Percentiles rank a stretch among this genome's conserved stretches.
Evolutionary conservation across 345 rosid species (phyloP).

Genomic region (Euphorbia lathyris): DNA sequence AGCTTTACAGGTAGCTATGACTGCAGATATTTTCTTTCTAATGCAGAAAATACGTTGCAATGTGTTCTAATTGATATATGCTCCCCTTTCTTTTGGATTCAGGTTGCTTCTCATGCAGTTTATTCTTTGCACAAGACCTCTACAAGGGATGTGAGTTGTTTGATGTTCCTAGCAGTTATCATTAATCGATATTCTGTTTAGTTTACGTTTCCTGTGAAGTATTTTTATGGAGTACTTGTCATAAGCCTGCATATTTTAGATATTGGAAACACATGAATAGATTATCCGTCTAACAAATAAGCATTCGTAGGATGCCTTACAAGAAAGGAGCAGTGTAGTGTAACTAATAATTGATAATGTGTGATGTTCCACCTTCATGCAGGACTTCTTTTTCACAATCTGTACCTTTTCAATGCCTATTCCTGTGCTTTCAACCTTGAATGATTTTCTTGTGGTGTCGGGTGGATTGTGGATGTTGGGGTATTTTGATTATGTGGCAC

Average conservation of each 20-base stretch:
- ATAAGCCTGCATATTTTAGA: not conserved
- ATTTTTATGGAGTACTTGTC: not conserved
- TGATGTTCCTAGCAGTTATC: slow-evolving; percentile 3
- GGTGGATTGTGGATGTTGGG: not conserved
- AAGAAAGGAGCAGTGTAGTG: not conserved
- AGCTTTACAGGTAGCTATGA: slow-evolving; percentile 59
- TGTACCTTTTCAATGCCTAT: not conserved
- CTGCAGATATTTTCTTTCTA: slow-evolving; percentile 1
- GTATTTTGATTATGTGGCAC: not conserved
- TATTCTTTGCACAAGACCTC: slow-evolving; percentile 98
- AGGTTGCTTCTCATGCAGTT: slow-evolving; percentile 84
- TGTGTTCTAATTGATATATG: slow-evolving; percentile 5
- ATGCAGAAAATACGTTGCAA: not conserved
- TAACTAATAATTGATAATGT: not conserved
- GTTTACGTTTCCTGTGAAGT: not conserved
- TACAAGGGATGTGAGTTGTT: slow-evolving; percentile 77
- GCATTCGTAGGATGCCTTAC: not conserved
- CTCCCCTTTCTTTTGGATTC: slow-evolving; percentile 11
- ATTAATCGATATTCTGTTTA: not conserved
- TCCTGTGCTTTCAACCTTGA: not conserved
- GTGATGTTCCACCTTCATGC: not conserved
- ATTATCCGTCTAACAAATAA: too few species aligned
- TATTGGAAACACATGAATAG: not conserved
- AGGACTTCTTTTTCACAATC: not conserved
- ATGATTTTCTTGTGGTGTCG: not conserved